Evolutionary conservation across 176 grass and related monocot species (phyloP).

Genomic region (Triticum turgidum): DNA sequence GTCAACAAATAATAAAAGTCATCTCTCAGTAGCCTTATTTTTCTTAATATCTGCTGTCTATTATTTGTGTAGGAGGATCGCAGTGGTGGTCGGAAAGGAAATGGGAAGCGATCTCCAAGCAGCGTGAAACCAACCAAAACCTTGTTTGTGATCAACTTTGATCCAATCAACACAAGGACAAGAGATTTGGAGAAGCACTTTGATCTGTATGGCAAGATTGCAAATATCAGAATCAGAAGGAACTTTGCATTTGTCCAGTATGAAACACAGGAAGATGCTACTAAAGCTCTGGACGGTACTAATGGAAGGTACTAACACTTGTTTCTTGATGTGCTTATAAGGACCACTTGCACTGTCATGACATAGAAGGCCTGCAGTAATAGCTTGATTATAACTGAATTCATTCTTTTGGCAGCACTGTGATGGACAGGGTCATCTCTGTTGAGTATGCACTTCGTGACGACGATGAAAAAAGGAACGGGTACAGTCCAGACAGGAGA

Average conservation of each 20-base stretch:
- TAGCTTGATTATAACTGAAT: background rate
- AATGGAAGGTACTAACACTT: constrained; percentile 65
- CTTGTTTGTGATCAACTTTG: constrained; percentile 99
- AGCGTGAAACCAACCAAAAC: constrained; percentile 83
- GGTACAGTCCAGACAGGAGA: constrained; percentile 85
- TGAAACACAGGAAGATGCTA: constrained; percentile 86
- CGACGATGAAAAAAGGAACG: constrained; percentile 82
- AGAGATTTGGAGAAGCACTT: constrained; percentile 93
- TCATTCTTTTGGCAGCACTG: constrained; percentile 47
- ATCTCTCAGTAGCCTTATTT: background rate
- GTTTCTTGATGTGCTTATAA: background rate
- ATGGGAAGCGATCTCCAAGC: constrained; percentile 70
- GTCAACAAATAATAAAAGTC: constrained; percentile 12
- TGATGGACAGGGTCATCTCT: constrained; percentile 92
- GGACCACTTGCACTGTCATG: background rate
- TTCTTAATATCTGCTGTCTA: background rate
- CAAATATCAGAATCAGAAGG: constrained; percentile 84
- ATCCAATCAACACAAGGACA: constrained; percentile 85
- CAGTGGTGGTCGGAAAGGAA: constrained; percentile 57
- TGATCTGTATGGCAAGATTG: constrained; percentile 82
- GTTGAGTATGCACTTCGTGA: constrained; percentile 95
- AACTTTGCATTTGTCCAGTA: constrained; percentile 98
- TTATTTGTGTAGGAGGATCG: constrained; percentile 72
- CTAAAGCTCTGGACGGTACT: constrained; percentile 83
- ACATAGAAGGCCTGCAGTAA: background rate